Conservation (phyloP, 2,329 filamentous ascomycete species). For the Fusarium temperatum region DNA sequence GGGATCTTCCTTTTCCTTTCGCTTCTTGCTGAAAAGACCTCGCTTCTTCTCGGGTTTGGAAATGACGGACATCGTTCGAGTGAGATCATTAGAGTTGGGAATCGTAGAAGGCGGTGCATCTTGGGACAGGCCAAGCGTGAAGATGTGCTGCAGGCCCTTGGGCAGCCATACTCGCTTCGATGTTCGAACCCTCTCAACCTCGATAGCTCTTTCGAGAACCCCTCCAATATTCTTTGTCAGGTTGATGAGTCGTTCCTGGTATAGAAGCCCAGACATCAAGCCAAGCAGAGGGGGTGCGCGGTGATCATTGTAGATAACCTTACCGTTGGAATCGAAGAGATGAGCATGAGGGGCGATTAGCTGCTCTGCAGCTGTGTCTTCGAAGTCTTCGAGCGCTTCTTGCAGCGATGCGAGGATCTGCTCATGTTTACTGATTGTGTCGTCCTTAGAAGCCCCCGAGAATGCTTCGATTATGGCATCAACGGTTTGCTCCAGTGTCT, state of each 20-base stretch:
- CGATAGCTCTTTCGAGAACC: neutral
- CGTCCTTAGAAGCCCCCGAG: neutral
- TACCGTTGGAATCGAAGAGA: conserved; percentile 6
- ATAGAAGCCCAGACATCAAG: conserved; percentile 9
- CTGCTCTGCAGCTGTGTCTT: conserved; percentile 4
- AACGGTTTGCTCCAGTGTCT: neutral
- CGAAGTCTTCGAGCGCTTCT: conserved; percentile 6
- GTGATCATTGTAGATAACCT: neutral
- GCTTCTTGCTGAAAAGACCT: conserved; percentile 1
- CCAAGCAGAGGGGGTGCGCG: conserved; percentile 9
- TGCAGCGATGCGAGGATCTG: neutral
- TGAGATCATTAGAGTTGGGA: neutral
- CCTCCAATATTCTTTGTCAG: neutral
- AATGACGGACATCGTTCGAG: neutral
- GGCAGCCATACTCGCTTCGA: conserved; percentile 3
- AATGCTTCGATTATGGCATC: neutral
- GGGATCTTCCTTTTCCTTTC: neutral
- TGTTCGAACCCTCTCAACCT: conserved; percentile 3
- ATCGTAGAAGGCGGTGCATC: conserved; percentile 16
- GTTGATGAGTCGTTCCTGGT: conserved; percentile 9
- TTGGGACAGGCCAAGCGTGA: neutral
- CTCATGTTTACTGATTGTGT: neutral
- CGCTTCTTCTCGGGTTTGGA: conserved; percentile 9
- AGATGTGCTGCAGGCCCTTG: conserved; percentile 1
- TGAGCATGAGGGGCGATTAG: conserved; percentile 3